Evolutionary conservation across 192 early-diverging fungal genomes (phyloP).

Genomic region (Linnemannia elongata): DNA sequence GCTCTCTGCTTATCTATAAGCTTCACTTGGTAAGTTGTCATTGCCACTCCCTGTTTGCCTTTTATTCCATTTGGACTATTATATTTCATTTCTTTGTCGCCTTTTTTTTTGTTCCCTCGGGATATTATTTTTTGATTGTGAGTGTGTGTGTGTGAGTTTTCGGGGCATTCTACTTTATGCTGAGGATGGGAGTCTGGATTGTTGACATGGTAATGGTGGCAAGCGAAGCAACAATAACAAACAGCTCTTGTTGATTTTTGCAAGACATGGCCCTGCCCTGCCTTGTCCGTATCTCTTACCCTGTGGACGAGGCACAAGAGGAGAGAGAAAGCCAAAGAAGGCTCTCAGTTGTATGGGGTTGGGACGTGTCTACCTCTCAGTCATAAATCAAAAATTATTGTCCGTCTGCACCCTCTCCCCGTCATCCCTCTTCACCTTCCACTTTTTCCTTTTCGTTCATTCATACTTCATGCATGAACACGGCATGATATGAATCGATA

Average conservation of each 20-base stretch:
- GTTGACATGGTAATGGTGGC: not conserved
- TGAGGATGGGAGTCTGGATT: not conserved
- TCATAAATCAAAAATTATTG: not conserved
- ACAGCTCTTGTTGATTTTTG: not conserved
- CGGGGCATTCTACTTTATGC: slow-evolving; percentile 5
- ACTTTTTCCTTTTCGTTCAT: not conserved
- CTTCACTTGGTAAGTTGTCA: slow-evolving; percentile 42
- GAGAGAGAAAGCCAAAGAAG: not conserved
- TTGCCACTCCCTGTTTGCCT: not conserved
- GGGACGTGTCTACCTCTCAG: not conserved
- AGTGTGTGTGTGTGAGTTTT: not conserved
- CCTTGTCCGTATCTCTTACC: not conserved
- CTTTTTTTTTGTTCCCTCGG: slow-evolving; percentile 2
- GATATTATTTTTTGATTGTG: too few relatives aligned
- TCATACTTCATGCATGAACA: not conserved
- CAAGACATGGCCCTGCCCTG: not conserved
- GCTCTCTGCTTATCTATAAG: slow-evolving; percentile 47
- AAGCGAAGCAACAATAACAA: not conserved
- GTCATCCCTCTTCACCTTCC: not conserved
- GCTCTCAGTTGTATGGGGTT: not conserved
- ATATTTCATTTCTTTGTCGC: not conserved
- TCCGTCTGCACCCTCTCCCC: not conserved
- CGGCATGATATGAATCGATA: not conserved
- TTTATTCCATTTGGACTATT: not conserved
- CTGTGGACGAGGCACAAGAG: not conserved